Percentiles rank a stretch among this genome's conserved stretches.
Evolutionary conservation across 2,329 filamentous ascomycete species (phyloP).

Genomic region (Keithomyces neogunnii): DNA sequence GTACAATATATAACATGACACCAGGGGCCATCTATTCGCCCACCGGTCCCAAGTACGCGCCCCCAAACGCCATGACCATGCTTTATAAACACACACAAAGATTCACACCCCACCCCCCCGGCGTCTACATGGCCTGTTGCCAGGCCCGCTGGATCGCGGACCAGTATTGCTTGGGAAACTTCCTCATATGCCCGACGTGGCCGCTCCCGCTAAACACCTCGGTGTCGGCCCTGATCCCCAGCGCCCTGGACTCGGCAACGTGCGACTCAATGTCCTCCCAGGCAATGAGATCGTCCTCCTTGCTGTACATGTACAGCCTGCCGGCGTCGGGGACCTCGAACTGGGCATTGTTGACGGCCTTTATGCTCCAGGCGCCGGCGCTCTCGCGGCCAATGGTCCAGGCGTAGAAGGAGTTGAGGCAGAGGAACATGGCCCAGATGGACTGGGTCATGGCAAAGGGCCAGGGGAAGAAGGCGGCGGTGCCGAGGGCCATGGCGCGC

Average conservation of each 20-base stretch:
- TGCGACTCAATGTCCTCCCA: conserved; percentile 48
- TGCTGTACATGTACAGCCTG: conserved; percentile 50
- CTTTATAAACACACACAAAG: background rate
- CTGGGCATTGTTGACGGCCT: conserved; percentile 27
- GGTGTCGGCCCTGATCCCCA: conserved; percentile 40
- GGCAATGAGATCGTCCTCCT: conserved; percentile 46
- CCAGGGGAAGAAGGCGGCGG: conserved; percentile 37
- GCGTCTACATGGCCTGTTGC: conserved; percentile 4
- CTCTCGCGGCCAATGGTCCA: conserved; percentile 29
- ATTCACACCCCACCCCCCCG: background rate
- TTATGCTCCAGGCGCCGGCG: conserved; percentile 30
- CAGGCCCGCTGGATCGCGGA: conserved; percentile 25
- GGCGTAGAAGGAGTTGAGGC: conserved; percentile 24
- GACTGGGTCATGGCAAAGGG: conserved; percentile 38
- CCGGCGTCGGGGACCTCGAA: conserved; percentile 28
- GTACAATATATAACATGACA: no score
- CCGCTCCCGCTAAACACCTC: conserved; percentile 48
- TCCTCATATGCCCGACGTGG: conserved; percentile 54
- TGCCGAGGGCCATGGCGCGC: conserved; percentile 42
- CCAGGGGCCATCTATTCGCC: no score
- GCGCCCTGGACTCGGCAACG: conserved; percentile 34
- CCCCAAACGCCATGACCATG: background rate
- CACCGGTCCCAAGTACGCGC: no score
- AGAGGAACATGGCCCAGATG: conserved; percentile 36
- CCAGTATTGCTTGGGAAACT: conserved; percentile 52